Evolutionary conservation across 108 stramenopile species (phyloP).

Genomic region (Nitzschia palea): DNA sequence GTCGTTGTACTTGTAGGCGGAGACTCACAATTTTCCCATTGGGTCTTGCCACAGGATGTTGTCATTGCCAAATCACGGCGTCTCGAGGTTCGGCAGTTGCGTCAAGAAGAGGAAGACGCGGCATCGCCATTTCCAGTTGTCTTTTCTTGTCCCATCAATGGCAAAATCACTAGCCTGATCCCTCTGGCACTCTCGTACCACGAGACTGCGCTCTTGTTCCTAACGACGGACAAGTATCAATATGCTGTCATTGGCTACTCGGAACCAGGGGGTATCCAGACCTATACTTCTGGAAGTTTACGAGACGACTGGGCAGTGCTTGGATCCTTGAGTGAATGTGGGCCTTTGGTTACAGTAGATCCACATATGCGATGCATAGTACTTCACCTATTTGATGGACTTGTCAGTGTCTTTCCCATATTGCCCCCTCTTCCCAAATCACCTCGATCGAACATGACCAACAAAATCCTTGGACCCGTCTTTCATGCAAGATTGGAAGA

Average conservation of each 20-base stretch:
- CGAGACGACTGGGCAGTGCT: constrained; percentile 39
- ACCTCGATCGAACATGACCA: background rate
- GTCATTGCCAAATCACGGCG: constrained; percentile 63
- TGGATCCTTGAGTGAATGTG: constrained; percentile 50
- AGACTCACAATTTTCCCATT: too few species aligned
- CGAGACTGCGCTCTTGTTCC: constrained; percentile 52
- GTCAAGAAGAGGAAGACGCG: constrained; percentile 11
- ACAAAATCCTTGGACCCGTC: constrained; percentile 43
- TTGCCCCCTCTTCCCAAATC: constrained; percentile 17
- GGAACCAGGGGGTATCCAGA: constrained; percentile 37
- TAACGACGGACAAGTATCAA: constrained; percentile 70
- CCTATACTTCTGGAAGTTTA: constrained; percentile 56
- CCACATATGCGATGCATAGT: constrained; percentile 65
- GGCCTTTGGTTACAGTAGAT: constrained; percentile 67
- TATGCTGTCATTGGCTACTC: constrained; percentile 74
- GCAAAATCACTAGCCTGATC: constrained; percentile 55
- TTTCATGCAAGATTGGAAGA: constrained; percentile 82
- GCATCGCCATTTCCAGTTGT: constrained; percentile 62
- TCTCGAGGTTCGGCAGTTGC: constrained; percentile 58
- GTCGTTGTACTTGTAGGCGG: too few species aligned
- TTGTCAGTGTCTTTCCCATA: constrained; percentile 69
- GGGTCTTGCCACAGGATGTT: constrained; percentile 44
- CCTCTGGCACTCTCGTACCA: constrained; percentile 40
- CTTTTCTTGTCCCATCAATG: constrained; percentile 66
- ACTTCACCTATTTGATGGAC: constrained; percentile 74